These are phyloP conservation scores for Vigna trinervia DNA, from an alignment of 306 rosid genomes.

Conservation along the genomic window DNA sequence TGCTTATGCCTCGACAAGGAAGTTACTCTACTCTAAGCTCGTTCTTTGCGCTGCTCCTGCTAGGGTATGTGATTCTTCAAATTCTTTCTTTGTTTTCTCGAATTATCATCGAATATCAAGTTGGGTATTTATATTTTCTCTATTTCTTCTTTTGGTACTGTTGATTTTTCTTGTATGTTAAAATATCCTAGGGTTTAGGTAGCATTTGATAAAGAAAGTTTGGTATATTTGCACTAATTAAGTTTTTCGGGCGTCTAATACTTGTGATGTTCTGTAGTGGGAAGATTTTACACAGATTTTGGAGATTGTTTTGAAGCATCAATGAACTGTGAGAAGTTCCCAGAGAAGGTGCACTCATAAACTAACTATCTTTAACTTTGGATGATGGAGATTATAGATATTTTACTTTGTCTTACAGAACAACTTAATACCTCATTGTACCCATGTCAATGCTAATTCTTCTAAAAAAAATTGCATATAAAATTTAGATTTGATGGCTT, in stretches of 20 bases:
- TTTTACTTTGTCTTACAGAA: conserved; percentile 36
- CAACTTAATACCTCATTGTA: too few relatives aligned
- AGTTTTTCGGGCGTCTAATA: conserved; percentile 39
- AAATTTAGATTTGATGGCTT: too few relatives aligned
- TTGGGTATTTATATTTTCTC: neutral
- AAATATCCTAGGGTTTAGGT: conserved; percentile 60
- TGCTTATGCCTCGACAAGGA: conserved; percentile 70
- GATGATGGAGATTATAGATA: conserved; percentile 16
- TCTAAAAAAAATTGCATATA: too few relatives aligned
- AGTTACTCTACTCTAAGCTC: conserved; percentile 59
- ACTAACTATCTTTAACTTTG: conserved; percentile 21
- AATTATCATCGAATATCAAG: neutral
- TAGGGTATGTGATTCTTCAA: conserved; percentile 50
- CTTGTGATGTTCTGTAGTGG: conserved; percentile 66
- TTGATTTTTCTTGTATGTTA: neutral
- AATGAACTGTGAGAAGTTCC: conserved; percentile 97
- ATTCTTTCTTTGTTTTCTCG: neutral
- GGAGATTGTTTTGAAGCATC: conserved; percentile 99
- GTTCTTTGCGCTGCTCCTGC: conserved; percentile 70
- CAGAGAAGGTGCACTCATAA: conserved; percentile 72
- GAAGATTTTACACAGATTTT: conserved; percentile 94
- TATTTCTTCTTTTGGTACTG: neutral
- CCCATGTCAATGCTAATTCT: too few relatives aligned
- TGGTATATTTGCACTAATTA: conserved; percentile 5
- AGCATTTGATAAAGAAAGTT: conserved; percentile 40